Conservation (phyloP, 192 early-diverging fungal species). For the Umbelopsis sp. region DNA sequence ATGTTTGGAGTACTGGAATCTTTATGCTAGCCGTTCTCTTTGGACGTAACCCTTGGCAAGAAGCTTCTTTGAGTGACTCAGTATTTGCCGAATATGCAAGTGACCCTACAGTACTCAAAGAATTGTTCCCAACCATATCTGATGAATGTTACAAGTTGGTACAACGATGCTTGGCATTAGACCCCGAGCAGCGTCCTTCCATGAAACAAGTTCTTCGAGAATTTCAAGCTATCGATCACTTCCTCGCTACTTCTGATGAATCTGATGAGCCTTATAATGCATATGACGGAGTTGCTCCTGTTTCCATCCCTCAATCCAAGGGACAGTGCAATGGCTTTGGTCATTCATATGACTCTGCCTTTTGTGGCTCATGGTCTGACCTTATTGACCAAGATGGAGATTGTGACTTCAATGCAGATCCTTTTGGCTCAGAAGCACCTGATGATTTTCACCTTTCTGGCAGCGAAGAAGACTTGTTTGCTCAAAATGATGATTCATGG, state of each 20-base stretch:
- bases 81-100: conserved; percentile 55
- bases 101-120: conserved; percentile 50
- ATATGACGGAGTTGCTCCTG: conserved; percentile 12
- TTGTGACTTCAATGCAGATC: conserved; percentile 19
- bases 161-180: conserved; percentile 44
- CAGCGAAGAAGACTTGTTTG: conserved; percentile 39
- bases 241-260: conserved; percentile 20
- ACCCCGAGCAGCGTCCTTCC: conserved; percentile 48
- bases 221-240: conserved; percentile 19
- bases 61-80: conserved; percentile 49
- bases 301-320: conserved; percentile 32
- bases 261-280: conserved; percentile 22
- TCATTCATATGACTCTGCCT: conserved; percentile 36
- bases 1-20: conserved; percentile 81
- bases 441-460: conserved; percentile 21
- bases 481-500: conserved; percentile 41
- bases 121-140: conserved; percentile 58
- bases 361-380: conserved; percentile 43
- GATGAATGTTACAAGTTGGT: conserved; percentile 44
- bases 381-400: conserved; percentile 39
- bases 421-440: conserved; percentile 10
- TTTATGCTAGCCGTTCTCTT: conserved; percentile 76
- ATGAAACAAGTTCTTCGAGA: conserved; percentile 39
- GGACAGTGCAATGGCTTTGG: neutral
- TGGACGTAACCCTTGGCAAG: conserved; percentile 83